These are phyloP conservation scores for Heteromeles arbutifolia DNA, from an alignment of 306 rosid species.

Conservation along the genomic window DNA sequence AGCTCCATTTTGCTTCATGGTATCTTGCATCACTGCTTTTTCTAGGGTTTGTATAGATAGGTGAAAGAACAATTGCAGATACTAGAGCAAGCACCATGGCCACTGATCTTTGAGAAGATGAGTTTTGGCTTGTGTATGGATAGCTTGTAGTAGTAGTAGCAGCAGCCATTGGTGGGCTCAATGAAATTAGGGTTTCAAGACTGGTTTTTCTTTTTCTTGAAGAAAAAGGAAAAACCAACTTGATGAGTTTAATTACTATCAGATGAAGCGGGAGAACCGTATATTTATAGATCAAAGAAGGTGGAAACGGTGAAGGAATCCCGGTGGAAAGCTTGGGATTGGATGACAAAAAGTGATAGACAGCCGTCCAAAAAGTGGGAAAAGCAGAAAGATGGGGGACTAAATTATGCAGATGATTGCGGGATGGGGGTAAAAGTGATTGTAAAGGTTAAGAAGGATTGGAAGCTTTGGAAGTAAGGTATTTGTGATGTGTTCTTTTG, in stretches of 20 bases:
- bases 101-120: conserved; percentile 59
- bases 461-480: conserved; percentile 52
- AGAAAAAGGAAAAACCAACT: conserved; percentile 2
- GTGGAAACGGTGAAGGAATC: conserved; percentile 49
- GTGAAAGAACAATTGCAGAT: conserved; percentile 62
- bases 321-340: conserved; percentile 32
- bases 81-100: conserved; percentile 68
- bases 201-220: not conserved
- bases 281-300: conserved; percentile 39
- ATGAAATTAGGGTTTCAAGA: not conserved
- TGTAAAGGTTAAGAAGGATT: conserved; percentile 21
- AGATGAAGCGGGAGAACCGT: not conserved
- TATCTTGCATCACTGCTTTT: conserved; percentile 28
- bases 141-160: conserved; percentile 19
- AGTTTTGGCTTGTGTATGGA: conserved; percentile 28
- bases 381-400: conserved; percentile 11
- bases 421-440: conserved; percentile 20
- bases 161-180: conserved; percentile 39
- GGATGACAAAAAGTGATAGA: conserved; percentile 31
- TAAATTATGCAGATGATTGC: conserved; percentile 11
- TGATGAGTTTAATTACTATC: conserved; percentile 7
- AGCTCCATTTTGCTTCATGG: conserved; percentile 60
- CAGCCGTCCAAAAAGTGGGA: conserved; percentile 75
- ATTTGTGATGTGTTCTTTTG: conserved; percentile 25
- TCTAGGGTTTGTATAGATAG: conserved; percentile 28